Evolutionary conservation across 805 yeast species (phyloP).

Genomic region (Wickerhamiella vanderwaltii): DNA sequence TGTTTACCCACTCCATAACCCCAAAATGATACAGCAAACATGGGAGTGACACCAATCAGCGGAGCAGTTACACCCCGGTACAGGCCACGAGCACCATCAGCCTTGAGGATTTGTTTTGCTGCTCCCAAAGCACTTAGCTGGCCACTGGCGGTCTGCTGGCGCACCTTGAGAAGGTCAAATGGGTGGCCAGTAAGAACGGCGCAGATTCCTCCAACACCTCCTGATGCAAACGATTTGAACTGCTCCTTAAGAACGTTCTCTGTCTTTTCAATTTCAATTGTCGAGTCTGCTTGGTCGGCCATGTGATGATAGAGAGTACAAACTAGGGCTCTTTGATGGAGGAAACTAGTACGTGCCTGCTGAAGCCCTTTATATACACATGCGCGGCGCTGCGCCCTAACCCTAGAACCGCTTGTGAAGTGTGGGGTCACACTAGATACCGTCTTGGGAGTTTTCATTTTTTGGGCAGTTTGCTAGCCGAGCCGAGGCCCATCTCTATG

Average conservation of each 20-base stretch:
- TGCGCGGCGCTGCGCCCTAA: too few species aligned
- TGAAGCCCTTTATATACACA: too few species aligned
- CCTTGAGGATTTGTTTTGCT: slow-evolving; percentile 53
- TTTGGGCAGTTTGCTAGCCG: too few species aligned
- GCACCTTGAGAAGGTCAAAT: slow-evolving; percentile 82
- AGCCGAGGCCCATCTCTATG: too few species aligned
- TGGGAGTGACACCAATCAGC: slow-evolving; percentile 90
- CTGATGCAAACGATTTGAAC: slow-evolving; percentile 75
- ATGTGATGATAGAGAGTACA: background rate
- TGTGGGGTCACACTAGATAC: too few species aligned
- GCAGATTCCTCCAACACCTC: slow-evolving; percentile 94
- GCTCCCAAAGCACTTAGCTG: slow-evolving; percentile 52
- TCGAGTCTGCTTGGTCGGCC: slow-evolving; percentile 19
- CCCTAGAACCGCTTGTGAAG: too few species aligned
- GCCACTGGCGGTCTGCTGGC: slow-evolving; percentile 70
- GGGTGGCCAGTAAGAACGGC: slow-evolving; percentile 96
- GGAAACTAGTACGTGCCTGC: too few species aligned
- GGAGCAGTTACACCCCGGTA: slow-evolving; percentile 95
- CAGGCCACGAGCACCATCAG: slow-evolving; percentile 67
- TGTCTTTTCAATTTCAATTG: slow-evolving; percentile 14
- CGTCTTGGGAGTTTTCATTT: too few species aligned
- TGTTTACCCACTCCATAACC: slow-evolving; percentile 91
- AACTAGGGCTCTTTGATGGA: too few species aligned
- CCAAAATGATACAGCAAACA: slow-evolving; percentile 98
- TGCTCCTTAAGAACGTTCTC: slow-evolving; percentile 44